Base-by-base conservation (phyloP, 192 early-diverging fungal genomes). In the Geosiphon pyriformis region DNA sequence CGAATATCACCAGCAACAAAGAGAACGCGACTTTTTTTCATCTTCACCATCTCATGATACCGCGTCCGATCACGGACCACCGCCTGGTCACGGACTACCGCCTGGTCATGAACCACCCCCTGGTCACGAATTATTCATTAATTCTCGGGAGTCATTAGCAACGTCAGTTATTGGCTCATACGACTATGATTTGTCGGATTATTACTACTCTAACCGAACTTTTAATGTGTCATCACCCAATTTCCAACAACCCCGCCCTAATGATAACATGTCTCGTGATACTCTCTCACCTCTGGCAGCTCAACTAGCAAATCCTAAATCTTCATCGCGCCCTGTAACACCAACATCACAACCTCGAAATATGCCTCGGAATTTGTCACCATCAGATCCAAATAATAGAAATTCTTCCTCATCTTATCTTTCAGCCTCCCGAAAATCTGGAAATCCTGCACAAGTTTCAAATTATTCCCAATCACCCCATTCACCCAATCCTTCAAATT, bases 11-110 rank as follows among this genome's bases (percentile, higher is more conserved):
- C 42, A 34, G 30, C 6, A 27, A 11, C 61, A 63, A 25, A 47
- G 47, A 22, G 61, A 63, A 51, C 42, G 35, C n/a, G 32, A 65
- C 2, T 53, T 51, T 54, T 65, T 65, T n/a, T 2, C 59, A 60
- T n/a, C 0, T 61, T 37, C 22, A 23, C 32, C 63, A 22, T 25
- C 63, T 31, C 20, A 11, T 10, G 15, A 42, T 25, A 23, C 31
- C 18, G n/a, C n/a, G n/a, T n/a, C n/a, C n/a, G n/a, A n/a, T n/a
- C n/a, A n/a, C n/a, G n/a, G n/a, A n/a, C 53, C 20, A 55, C 27
- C 20, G 1, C 20, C 20, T 4, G 53, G 53, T 12, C 27, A 20
- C 1, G 27, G 53, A 12, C 12, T 0, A 12, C 2, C 53, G 12
- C 6, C 6, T 20, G 17, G 51, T 22, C 7, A 52, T 34, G 27